phyloP scores from a whole-genome alignment of 2,329 filamentous ascomycete species.

The Apiospora kogelbergensis region DNA sequence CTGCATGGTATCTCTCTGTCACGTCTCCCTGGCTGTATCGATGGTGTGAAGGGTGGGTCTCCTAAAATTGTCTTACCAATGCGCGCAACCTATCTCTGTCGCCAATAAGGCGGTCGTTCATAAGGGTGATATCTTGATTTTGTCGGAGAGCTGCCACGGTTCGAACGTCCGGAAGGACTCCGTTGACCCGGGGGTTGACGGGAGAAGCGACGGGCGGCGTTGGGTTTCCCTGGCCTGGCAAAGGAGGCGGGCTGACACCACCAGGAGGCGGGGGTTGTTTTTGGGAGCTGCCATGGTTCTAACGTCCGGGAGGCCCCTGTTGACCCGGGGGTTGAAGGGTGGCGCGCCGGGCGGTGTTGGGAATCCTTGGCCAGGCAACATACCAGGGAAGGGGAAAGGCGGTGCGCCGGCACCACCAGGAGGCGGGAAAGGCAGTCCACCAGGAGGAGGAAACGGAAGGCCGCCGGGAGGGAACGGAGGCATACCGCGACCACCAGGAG shows the following conservation, averaged over 20 bases:
- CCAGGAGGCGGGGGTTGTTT: constrained; percentile 37
- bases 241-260: constrained; percentile 46
- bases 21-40: too few relatives aligned
- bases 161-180: constrained; percentile 35
- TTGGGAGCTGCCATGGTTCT: too few relatives aligned
- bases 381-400: constrained; percentile 50
- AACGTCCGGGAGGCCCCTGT: constrained; percentile 37
- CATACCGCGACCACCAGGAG: constrained; percentile 33
- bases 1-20: background rate
- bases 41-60: background rate
- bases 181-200: constrained; percentile 36
- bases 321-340: constrained; percentile 35
- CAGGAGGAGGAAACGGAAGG: constrained; percentile 32
- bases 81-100: background rate
- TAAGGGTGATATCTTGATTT: background rate
- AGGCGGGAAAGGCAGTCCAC: constrained; percentile 31
- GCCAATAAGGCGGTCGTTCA: background rate
- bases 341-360: constrained; percentile 37
- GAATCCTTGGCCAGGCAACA: constrained; percentile 40
- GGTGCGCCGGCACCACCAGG: constrained; percentile 42
- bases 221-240: constrained; percentile 38
- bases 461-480: constrained; percentile 49
- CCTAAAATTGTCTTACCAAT: background rate
- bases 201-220: constrained; percentile 35
- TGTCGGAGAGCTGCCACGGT: background rate